Evolutionary conservation across 768 basidiomycete genomes (phyloP), one percentile per base, ranked within the genome.

Genomic region (Amanita subjunquillea): DNA sequence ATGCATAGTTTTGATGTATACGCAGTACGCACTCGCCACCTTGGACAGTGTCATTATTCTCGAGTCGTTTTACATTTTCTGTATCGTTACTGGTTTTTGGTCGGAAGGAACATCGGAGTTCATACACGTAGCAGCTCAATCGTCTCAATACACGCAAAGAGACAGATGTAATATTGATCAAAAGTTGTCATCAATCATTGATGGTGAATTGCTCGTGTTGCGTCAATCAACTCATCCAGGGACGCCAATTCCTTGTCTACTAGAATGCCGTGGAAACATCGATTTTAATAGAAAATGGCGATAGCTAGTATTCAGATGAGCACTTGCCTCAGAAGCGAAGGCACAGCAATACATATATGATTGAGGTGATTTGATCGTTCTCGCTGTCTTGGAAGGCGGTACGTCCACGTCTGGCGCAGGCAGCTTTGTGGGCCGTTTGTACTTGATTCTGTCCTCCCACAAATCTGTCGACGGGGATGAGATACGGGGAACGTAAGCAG

Each of bases 331-430:
- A 39, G 37, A 44, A 32, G 30, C 43, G 45, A 17, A 34, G 43
- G 25, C 43, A 99, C 71, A 12, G 96, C 96, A 66, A 17, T 17
- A 17, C 95, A 98, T 54, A 98, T 91, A 61, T 98, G 95, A 61
- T 98, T 96, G 66, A 99, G 98, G 68, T 99, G 96, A 59, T 92
- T 95, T 80, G 54, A 99, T 92, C 8, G 90, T 91, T 63, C 91
- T 85, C 55, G 96, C 87, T 0, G 90, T 94, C 86, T 27, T 83
- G 81, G 70, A 96, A 98, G 63, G 74, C 8, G 90, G 17, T 17
- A 17, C 88, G 62, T 99, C 96, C 39, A 98, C 94, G 63, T 99
- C 92, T 0, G 92, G 91, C 2, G 91, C 92, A 1, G 90, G 79
- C n/a, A 95, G 77, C 66, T 93, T 95, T n/a, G 91, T 90, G 13